These are phyloP conservation scores for Aureococcus anophagefferens DNA, from an alignment of 108 stramenopile genomes.

Conservation along the genomic window DNA sequence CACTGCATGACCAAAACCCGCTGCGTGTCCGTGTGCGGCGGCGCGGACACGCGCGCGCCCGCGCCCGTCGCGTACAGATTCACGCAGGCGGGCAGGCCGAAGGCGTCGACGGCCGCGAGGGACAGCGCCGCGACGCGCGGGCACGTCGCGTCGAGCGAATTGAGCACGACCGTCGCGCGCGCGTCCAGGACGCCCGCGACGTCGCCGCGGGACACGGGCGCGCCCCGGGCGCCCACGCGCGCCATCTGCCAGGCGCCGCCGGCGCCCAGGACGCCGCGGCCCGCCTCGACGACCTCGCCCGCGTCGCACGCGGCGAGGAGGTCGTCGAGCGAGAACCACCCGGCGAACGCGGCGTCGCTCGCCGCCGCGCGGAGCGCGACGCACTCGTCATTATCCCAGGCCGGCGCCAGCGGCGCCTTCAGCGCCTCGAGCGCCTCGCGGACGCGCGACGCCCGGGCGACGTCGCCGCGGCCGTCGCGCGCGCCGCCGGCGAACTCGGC, in stretches of 20 bases:
- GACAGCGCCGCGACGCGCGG: conserved; percentile 55
- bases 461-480: too few relatives aligned
- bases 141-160: conserved; percentile 19
- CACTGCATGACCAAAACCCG: conserved; percentile 84
- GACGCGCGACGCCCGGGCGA: too few relatives aligned
- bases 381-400: neutral
- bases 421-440: too few relatives aligned
- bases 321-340: neutral
- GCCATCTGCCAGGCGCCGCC: conserved; percentile 1
- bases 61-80: conserved; percentile 76
- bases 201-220: neutral
- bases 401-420: neutral
- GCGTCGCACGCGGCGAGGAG: neutral
- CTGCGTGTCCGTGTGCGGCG: conserved; percentile 87
- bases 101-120: conserved; percentile 64
- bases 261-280: neutral
- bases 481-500: too few relatives aligned
- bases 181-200: neutral
- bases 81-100: conserved; percentile 58
- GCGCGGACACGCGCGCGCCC: conserved; percentile 65
- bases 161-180: conserved; percentile 26
- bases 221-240: neutral
- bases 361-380: neutral
- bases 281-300: neutral
- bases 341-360: neutral